phyloP scores from a whole-genome alignment of 2,329 filamentous ascomycete genomes.

The Botrytis fabae region DNA sequence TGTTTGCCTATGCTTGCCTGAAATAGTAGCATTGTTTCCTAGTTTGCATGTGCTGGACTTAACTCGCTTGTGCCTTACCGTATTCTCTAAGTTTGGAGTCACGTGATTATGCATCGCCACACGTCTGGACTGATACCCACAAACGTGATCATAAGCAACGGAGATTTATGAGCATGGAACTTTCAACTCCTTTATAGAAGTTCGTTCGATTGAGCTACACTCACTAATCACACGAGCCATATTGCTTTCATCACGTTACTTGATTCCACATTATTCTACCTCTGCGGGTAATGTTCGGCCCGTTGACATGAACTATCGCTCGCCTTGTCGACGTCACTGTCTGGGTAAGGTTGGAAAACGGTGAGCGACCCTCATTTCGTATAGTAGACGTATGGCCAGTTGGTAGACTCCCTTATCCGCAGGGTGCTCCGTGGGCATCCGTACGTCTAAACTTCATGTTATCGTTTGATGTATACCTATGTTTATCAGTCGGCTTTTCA shows the following conservation, averaged over 20 bases:
- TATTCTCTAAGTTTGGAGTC: background rate
- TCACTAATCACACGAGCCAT: background rate
- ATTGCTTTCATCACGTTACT: background rate
- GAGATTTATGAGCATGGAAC: background rate
- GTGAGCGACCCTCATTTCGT: background rate
- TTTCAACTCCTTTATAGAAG: background rate
- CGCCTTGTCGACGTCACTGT: background rate
- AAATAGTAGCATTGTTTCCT: background rate
- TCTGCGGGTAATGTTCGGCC: background rate
- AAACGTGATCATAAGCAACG: background rate
- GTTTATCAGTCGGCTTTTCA: background rate
- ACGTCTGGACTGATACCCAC: background rate
- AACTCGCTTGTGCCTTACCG: conserved; percentile 13
- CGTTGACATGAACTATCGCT: background rate
- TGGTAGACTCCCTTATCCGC: background rate
- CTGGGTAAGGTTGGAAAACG: background rate
- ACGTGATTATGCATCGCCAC: background rate
- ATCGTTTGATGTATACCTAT: background rate
- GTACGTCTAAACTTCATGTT: background rate
- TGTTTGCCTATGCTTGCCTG: conserved; percentile 11
- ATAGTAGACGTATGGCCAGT: background rate
- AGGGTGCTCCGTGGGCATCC: background rate
- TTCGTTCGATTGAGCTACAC: background rate
- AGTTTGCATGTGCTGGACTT: background rate
- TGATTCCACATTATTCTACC: background rate